Evolutionary conservation across 768 basidiomycete species (phyloP), one percentile per base, ranked within the genome.

Genomic region (Boletus pseudopeckii): DNA sequence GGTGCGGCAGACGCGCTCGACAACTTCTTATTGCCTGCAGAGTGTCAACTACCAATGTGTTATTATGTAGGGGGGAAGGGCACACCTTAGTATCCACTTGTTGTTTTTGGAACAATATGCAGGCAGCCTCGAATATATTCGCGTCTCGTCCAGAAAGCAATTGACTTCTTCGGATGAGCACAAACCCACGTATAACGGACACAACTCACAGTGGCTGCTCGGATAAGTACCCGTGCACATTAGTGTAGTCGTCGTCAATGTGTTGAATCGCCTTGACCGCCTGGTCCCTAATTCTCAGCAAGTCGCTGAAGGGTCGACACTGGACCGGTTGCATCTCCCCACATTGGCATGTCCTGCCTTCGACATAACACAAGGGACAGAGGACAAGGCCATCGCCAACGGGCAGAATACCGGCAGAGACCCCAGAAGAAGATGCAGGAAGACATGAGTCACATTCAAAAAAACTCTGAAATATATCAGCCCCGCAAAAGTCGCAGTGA

Each of bases 391-490:
- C 79, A 54, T 76, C 75, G 1, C 78, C 78, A 11, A 62, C 60
- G 17, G 53, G 62, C 11, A 67, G 37, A 45, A 67, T 44, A 39
- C 46, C 57, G 11, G 38, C 13, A 8, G 59, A 55, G 26, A 4
- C 44, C 37, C 20, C 38, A 18, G 69, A 55, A 24, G 62, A 50
- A 39, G 55, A 45, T 7, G 53, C 24, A n/a, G 59, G 43, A 54
- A 71, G 68, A 60, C 88, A 88, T 1, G 59, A 54, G 2, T 65
- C 63, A 63, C 90, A 92, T 64, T 88, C 84, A 57, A 92, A 88
- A 65, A 84, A 91, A 55, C 85, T 84, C 58, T 90, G 84, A 59
- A 92, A 92, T 54, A 93, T 80, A 62, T 93, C 91, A 3, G 80
- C 81, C 17, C 82, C 84, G 61, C 91, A 93, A 64, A 90, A 92